Base-by-base conservation (phyloP, 768 basidiomycete genomes). In the Boletus subcaerulescens region DNA sequence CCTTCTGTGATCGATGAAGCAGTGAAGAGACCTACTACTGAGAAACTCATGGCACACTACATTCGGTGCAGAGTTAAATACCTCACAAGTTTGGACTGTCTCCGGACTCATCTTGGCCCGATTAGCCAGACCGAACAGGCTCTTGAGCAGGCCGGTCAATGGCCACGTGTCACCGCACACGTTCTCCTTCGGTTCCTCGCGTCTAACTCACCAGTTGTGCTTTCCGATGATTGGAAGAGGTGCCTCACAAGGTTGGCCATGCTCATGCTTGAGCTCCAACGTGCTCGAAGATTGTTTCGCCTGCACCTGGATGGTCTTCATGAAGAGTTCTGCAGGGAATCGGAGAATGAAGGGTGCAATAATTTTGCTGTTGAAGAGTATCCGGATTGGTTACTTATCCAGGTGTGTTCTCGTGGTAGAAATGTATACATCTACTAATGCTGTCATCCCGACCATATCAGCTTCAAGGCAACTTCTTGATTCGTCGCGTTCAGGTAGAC, bases 381-480 rank as follows among this genome's bases (percentile, higher is more conserved):
- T 60, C 66, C 71, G 2, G 77, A 77, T 48, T 81, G 77, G 79
- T 57, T 78, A 0, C 57, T 80, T 14, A 69, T 81, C 12, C 79
- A 80, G 68, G 75, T 78, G 22, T 31, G 51, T 46, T 49, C 8
- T 14, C 22, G 18, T 33, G 13, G 4, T 2, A 15, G 52, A 11
- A 2, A 18, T 33, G 4, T 11, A 5, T 3, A 35, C 13, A 4
- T 9, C 20, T 35, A 11, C 26, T 50, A 24, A 46, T 10, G 5
- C 9, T 9, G 0, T 1, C 13, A 3, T 36, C 22, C 41, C 20
- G 15, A 17, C 18, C 9, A 20, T 11, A 38, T 48, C 47, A 82
- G 80, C 71, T 82, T 4, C 77, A 82, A 55, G 65, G 71, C 10
- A 69, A 80, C 48, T 71, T 83, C 33, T 53, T 74, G 10, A 63